phyloP scores from a whole-genome alignment of 176 grass and related monocot species.

The Bolboschoenus planiculmis region DNA sequence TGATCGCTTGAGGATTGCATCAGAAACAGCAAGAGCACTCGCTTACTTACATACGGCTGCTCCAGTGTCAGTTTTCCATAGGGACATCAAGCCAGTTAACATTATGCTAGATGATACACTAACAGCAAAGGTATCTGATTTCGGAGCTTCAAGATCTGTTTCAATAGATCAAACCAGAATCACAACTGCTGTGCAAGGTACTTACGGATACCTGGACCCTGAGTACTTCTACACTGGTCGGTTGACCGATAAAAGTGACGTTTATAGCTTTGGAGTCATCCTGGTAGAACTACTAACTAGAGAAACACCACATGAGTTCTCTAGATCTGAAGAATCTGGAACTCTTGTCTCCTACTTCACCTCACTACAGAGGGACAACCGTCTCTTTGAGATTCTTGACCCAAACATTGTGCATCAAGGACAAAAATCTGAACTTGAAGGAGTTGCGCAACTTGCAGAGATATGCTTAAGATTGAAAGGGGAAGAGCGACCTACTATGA shows the following conservation, averaged over 20 bases:
- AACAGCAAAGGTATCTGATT: slow-evolving; percentile 31
- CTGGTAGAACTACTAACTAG: slow-evolving; percentile 33
- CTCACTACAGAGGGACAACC: background rate
- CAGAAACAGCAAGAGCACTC: slow-evolving; percentile 25
- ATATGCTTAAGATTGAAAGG: slow-evolving; percentile 19
- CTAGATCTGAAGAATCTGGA: background rate
- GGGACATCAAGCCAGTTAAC: slow-evolving; percentile 28
- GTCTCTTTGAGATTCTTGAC: slow-evolving; percentile 25
- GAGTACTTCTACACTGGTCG: slow-evolving; percentile 29
- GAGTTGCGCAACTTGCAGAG: slow-evolving; percentile 17
- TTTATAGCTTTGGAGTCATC: slow-evolving; percentile 37
- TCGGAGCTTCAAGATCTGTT: slow-evolving; percentile 29
- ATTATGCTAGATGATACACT: slow-evolving; percentile 29
- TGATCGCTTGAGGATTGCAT: slow-evolving; percentile 25
- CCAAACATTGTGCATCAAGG: background rate
- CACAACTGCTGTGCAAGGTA: slow-evolving; percentile 25
- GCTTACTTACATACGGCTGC: slow-evolving; percentile 26
- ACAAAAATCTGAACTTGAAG: background rate
- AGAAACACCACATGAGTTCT: slow-evolving; percentile 7
- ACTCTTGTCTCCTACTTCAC: slow-evolving; percentile 18
- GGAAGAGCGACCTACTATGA: slow-evolving; percentile 26
- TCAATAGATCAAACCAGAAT: slow-evolving; percentile 16
- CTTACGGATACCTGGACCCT: slow-evolving; percentile 28
- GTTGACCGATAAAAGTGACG: slow-evolving; percentile 24
- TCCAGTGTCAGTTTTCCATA: slow-evolving; percentile 21